A percentile compares a stretch with the other conserved stretches of the same genome.
Evolutionary conservation across 257 asterid genomes (phyloP).

Genomic region (Solanum neorickii): DNA sequence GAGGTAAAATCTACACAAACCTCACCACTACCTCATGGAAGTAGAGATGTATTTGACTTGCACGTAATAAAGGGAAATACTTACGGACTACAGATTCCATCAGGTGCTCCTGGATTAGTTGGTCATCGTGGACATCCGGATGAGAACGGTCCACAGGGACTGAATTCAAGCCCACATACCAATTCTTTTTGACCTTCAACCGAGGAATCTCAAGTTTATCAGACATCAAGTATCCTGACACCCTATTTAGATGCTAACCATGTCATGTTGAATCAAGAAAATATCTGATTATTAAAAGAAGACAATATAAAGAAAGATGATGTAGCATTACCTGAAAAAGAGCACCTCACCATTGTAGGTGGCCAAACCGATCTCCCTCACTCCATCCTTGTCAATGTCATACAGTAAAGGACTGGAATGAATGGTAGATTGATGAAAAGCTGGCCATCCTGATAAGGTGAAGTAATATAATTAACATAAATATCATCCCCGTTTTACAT

Average conservation of each 20-base stretch:
- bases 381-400: slow-evolving; percentile 97
- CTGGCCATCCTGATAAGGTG: slow-evolving; percentile 86
- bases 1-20: background rate
- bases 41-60: background rate
- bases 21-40: background rate
- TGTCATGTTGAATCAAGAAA: background rate
- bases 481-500: background rate
- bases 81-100: slow-evolving; percentile 43
- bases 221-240: slow-evolving; percentile 88
- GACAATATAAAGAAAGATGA: background rate
- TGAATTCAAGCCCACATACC: slow-evolving; percentile 79
- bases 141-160: slow-evolving; percentile 92
- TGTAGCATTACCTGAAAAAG: slow-evolving; percentile 65
- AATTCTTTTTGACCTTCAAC: slow-evolving; percentile 82
- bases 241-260: slow-evolving; percentile 28
- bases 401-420: slow-evolving; percentile 92
- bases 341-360: slow-evolving; percentile 96
- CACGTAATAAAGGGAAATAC: background rate
- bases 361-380: slow-evolving; percentile 89
- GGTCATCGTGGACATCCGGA: slow-evolving; percentile 91
- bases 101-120: slow-evolving; percentile 56
- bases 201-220: slow-evolving; percentile 90
- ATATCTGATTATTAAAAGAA: background rate
- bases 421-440: slow-evolving; percentile 95
- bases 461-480: background rate